A percentile compares a stretch with the other conserved stretches of the same genome.
Evolutionary conservation across 2,329 filamentous ascomycete genomes (phyloP).

Genomic region (Apiospora aurea): DNA sequence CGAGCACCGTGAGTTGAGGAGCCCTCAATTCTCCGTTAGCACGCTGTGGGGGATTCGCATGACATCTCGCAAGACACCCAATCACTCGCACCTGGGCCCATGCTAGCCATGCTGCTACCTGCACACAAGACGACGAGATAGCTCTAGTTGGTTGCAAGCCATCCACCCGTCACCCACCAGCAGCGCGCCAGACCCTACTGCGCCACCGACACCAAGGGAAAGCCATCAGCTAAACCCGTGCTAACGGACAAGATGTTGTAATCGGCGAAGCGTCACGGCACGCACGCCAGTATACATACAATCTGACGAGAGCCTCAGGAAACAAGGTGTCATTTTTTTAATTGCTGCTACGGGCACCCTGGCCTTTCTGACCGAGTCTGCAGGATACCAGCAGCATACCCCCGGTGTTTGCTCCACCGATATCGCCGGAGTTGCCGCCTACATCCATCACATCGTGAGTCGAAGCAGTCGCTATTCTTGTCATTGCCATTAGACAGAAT

Average conservation of each 20-base stretch:
- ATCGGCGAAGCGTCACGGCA: neutral
- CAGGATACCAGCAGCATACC: conserved; percentile 6
- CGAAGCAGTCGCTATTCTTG: neutral
- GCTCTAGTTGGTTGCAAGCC: conserved; percentile 6
- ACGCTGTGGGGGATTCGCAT: conserved; percentile 7
- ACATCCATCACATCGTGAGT: conserved; percentile 8
- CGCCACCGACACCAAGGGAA: conserved; percentile 5
- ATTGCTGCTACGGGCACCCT: neutral
- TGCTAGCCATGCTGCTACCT: neutral
- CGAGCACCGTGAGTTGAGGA: neutral
- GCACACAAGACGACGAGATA: neutral
- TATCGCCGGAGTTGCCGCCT: conserved; percentile 15
- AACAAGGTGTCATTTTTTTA: neutral
- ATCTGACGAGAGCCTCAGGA: conserved; percentile 20
- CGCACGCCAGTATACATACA: neutral
- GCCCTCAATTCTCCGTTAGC: conserved; percentile 7
- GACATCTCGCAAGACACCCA: conserved; percentile 12
- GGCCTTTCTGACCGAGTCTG: neutral
- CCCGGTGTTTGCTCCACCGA: conserved; percentile 10
- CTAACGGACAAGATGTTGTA: neutral
- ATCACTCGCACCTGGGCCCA: neutral
- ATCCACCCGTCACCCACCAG: neutral
- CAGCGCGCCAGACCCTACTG: neutral
- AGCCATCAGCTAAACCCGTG: neutral
- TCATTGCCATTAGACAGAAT: neutral